Conservation (phyloP, 1,139 yeast genomes). For the Pichia sp. region DNA sequence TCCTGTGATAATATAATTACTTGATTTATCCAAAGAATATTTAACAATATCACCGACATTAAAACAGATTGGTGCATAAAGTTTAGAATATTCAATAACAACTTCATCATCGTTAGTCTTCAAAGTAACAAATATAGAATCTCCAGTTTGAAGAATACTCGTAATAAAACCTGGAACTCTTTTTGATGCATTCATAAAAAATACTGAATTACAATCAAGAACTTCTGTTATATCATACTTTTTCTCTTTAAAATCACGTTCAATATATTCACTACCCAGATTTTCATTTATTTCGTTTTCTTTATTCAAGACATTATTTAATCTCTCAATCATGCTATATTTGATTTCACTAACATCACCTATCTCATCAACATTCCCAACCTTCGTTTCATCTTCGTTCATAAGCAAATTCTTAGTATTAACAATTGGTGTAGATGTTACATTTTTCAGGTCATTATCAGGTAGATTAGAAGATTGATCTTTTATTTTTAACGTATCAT, state of each 20-base stretch:
- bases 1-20: constrained; percentile 40
- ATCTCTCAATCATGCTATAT: neutral
- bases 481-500: neutral
- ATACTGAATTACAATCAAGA: constrained; percentile 5
- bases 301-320: constrained; percentile 1
- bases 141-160: neutral
- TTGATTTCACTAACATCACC: neutral
- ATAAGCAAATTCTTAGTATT: neutral
- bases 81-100: constrained; percentile 8
- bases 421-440: constrained; percentile 3
- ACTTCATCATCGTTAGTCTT: constrained; percentile 5
- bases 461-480: neutral
- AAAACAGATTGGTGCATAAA: constrained; percentile 33
- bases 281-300: neutral
- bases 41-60: constrained; percentile 38
- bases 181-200: neutral
- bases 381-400: too few species aligned
- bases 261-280: too few species aligned
- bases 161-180: constrained; percentile 7
- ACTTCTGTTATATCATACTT: constrained; percentile 2
- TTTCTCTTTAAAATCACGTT: neutral
- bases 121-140: neutral
- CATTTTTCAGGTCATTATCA: neutral
- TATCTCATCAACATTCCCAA: neutral
- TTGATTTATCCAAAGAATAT: constrained; percentile 22